phyloP scores from a whole-genome alignment of 1,139 yeast genomes.

The Meyerozyma sp. region DNA sequence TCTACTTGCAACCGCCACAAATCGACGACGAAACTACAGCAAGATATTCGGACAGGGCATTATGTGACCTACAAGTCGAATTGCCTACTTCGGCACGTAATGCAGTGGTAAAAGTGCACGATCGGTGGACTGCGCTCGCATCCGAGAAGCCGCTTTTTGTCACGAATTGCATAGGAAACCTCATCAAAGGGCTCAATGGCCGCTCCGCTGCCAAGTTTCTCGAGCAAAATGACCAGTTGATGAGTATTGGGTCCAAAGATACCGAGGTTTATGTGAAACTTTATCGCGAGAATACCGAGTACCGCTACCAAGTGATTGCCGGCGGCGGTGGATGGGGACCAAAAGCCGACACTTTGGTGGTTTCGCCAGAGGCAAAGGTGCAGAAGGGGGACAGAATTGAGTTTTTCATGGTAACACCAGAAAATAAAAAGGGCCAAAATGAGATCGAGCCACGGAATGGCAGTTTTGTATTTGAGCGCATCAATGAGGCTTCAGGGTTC shows the following conservation, averaged over 20 bases:
- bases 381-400: slow-evolving; percentile 40
- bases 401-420: slow-evolving; percentile 44
- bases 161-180: slow-evolving; percentile 45
- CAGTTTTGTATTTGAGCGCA: slow-evolving; percentile 10
- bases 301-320: slow-evolving; percentile 48
- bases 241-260: slow-evolving; percentile 41
- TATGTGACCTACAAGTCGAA: background rate
- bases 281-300: slow-evolving; percentile 11
- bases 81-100: slow-evolving; percentile 1
- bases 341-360: slow-evolving; percentile 51
- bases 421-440: slow-evolving; percentile 14
- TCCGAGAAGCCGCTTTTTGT: slow-evolving; percentile 21
- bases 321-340: slow-evolving; percentile 70
- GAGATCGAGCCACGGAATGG: slow-evolving; percentile 2
- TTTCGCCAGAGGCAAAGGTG: slow-evolving; percentile 50
- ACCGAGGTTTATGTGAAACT: slow-evolving; percentile 44
- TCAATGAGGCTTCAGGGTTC: slow-evolving; percentile 5
- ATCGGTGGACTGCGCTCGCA: slow-evolving; percentile 31
- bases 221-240: slow-evolving; percentile 36
- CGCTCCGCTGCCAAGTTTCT: slow-evolving; percentile 48
- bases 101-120: slow-evolving; percentile 8
- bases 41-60: background rate
- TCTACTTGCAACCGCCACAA: slow-evolving; percentile 24
- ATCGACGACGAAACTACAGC: background rate
- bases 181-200: slow-evolving; percentile 44